Evolutionary conservation across 2,329 filamentous ascomycete species (phyloP).

Genomic region (Harringtonia aguacate): DNA sequence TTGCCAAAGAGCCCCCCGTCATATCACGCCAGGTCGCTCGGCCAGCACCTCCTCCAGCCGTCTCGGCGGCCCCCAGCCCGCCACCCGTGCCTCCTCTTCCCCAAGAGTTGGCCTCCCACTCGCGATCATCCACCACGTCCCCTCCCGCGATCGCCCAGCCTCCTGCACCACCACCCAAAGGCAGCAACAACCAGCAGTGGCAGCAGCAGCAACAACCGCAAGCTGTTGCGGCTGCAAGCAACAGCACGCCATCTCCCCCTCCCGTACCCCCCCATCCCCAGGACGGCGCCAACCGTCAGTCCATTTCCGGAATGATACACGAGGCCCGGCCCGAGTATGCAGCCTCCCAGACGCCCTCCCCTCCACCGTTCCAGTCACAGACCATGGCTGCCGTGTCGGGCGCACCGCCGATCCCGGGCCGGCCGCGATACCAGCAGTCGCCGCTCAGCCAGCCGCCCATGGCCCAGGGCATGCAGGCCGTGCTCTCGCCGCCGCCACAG

Average conservation of each 20-base stretch:
- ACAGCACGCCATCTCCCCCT: conserved; percentile 6
- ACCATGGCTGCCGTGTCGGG: not conserved
- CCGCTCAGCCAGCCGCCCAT: conserved; percentile 14
- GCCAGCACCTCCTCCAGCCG: conserved; percentile 16
- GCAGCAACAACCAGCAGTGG: conserved; percentile 16
- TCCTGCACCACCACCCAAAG: conserved; percentile 47
- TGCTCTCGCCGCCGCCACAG: conserved; percentile 10
- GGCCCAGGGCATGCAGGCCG: conserved; percentile 11
- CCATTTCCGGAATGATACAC: not conserved
- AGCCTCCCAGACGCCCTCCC: conserved; percentile 13
- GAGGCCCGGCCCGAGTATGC: not conserved
- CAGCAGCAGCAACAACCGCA: not conserved
- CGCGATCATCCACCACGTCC: conserved; percentile 16
- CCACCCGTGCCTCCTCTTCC: conserved; percentile 65
- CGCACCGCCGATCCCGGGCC: conserved; percentile 8
- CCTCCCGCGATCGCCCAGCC: not conserved
- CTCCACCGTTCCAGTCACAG: not conserved
- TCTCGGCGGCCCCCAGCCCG: conserved; percentile 28
- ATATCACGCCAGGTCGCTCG: conserved; percentile 55
- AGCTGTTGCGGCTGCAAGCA: not conserved
- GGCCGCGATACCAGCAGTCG: conserved; percentile 12
- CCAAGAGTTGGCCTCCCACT: conserved; percentile 39
- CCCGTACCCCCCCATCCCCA: conserved; percentile 10
- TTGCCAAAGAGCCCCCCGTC: conserved; percentile 90
- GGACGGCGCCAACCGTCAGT: not conserved